A percentile compares a stretch with the other conserved stretches of the same genome.
phyloP scores from a whole-genome alignment of 1,284 basidiomycete species.

The Fomitopsis schrenkii region DNA sequence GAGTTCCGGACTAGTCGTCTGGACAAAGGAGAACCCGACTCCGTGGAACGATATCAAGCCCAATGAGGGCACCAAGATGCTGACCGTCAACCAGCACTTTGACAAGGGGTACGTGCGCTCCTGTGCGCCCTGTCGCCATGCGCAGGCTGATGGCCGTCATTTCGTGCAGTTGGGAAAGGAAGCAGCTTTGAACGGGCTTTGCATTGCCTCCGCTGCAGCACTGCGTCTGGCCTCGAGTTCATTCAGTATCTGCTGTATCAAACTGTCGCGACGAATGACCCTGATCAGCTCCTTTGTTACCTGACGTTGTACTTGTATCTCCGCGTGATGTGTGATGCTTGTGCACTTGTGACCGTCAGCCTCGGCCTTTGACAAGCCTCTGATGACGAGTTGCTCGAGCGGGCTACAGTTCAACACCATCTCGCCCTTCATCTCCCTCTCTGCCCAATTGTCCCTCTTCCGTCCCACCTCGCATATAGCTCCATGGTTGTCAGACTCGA shows the following conservation, averaged over 20 bases:
- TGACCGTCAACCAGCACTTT: conserved; percentile 68
- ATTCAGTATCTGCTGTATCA: not conserved
- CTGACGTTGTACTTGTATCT: conserved; percentile 28
- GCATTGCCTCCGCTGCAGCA: not conserved
- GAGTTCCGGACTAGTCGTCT: conserved; percentile 51
- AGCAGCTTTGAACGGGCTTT: conserved; percentile 48
- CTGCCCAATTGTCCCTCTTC: conserved; percentile 3
- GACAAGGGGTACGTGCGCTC: conserved; percentile 52
- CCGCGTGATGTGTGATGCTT: conserved; percentile 9
- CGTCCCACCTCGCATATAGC: conserved; percentile 1
- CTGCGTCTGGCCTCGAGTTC: conserved; percentile 1
- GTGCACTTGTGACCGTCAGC: not conserved
- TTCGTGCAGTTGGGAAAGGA: conserved; percentile 59
- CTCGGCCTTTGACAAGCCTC: not conserved
- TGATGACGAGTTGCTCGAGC: conserved; percentile 4
- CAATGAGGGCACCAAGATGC: conserved; percentile 67
- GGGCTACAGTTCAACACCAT: not conserved
- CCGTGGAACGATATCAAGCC: conserved; percentile 77
- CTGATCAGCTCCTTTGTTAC: conserved; percentile 31
- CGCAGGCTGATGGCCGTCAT: conserved; percentile 6
- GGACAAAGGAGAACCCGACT: conserved; percentile 76
- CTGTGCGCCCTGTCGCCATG: not conserved
- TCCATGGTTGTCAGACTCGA: conserved; percentile 40
- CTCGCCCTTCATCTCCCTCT: conserved; percentile 1
- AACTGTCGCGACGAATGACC: conserved; percentile 31